Base-by-base conservation (phyloP, 78 protist species). In the Speleostelium caveatum region DNA sequence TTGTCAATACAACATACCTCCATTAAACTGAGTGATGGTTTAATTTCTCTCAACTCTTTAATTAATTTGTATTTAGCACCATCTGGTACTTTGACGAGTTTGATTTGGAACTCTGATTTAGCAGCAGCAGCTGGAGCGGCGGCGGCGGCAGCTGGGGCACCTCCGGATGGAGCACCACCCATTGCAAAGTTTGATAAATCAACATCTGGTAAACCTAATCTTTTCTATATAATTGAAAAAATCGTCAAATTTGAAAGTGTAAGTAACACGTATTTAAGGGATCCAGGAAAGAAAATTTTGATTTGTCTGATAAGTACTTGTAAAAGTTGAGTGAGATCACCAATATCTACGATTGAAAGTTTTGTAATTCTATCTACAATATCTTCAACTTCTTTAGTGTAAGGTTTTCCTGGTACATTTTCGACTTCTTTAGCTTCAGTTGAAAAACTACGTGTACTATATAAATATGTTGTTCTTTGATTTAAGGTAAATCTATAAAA, bases 41-140 rank as follows among this genome's bases (percentile, higher is more conserved):
- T 87, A 36, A 75, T 67, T 56, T 75, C 80, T 76, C 93, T 75
- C 32, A 87, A 76, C 45, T 87, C 93, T 61, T 87, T 87, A 61
- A 87, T 75, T 75, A 87, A 69, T 76, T 87, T 87, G 61, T 87
- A 87, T 75, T 87, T 87, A n/a, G 86, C 93, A 51, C 93, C 93
- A 30, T 87, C 93, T 61, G 93, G 83, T 28, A 87, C 86, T 79
- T 87, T 87, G 14, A n/a, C 19, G 35, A 87, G 68, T 66, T 62
- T 73, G 45, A 87, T 86, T 61, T 55, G 66, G 93, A 63, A 87
- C 24, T 77, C 93, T 59, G 93, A 42, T 77, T 87, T 87, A 1
- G 83, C 75, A 2, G 86, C 60, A 53, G 76, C 93, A 1, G 86
- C 45, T 24, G 86, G 58, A n/a, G 93, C 93, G 21, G 86, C 93